phyloP scores from a whole-genome alignment of 2,329 filamentous ascomycete species.

The Domatiomyces globalis region DNA sequence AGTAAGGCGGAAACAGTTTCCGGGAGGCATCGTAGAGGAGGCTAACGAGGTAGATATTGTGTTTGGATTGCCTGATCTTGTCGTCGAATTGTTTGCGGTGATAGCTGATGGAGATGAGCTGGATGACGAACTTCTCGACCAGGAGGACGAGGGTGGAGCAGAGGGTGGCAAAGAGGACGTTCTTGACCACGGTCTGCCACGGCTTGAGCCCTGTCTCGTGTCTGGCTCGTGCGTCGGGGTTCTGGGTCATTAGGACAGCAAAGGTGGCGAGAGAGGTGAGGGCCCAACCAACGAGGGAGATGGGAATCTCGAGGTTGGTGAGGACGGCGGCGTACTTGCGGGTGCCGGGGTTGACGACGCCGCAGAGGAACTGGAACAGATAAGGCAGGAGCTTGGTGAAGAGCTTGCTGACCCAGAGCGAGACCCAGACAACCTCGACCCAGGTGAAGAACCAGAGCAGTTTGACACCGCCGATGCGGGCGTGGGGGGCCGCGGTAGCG shows the following conservation, averaged over 20 bases:
- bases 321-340: conserved; percentile 50
- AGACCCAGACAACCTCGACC: conserved; percentile 51
- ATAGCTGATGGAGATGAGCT: conserved; percentile 54
- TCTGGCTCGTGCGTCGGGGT: conserved; percentile 23
- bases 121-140: conserved; percentile 45
- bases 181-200: conserved; percentile 44
- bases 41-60: conserved; percentile 64
- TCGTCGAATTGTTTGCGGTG: conserved; percentile 52
- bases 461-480: conserved; percentile 41
- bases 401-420: conserved; percentile 49
- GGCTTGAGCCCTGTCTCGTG: conserved; percentile 23
- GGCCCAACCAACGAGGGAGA: conserved; percentile 48
- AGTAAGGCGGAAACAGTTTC: conserved; percentile 81
- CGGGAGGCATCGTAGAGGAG: conserved; percentile 84
- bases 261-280: conserved; percentile 47
- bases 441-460: conserved; percentile 50
- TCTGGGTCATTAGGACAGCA: conserved; percentile 33
- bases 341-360: conserved; percentile 50
- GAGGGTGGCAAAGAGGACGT: conserved; percentile 44
- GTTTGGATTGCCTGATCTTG: conserved; percentile 79
- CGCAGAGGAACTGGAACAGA: conserved; percentile 46
- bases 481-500: conserved; percentile 34
- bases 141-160: conserved; percentile 44
- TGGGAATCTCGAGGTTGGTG: conserved; percentile 43
- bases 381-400: conserved; percentile 44